These are phyloP conservation scores for Schoenoplectus tabernaemontani DNA, from an alignment of 202 grass and related monocot genomes.

Conservation along the genomic window DNA sequence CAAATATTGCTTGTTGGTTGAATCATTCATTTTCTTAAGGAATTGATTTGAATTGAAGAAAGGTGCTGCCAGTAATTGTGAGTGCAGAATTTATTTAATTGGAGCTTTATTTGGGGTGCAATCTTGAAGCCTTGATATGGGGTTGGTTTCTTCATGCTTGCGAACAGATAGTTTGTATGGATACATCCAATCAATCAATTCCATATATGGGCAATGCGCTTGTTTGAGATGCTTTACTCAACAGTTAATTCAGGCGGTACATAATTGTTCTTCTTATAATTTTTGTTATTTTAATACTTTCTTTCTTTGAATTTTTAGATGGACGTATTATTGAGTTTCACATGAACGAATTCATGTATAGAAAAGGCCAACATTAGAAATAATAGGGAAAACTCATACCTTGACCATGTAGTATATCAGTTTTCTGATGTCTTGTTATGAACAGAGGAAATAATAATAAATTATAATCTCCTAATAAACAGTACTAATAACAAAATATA, in stretches of 20 bases:
- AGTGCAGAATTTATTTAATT: constrained; percentile 10
- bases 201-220: constrained; percentile 42
- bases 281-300: background rate
- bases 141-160: constrained; percentile 76
- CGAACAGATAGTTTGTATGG: constrained; percentile 47
- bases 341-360: background rate
- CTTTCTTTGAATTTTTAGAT: background rate
- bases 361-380: background rate
- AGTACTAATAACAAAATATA: background rate
- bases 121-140: constrained; percentile 43
- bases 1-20: background rate
- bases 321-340: background rate
- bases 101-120: constrained; percentile 8
- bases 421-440: background rate
- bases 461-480: background rate
- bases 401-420: background rate
- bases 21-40: background rate
- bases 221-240: constrained; percentile 78
- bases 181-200: constrained; percentile 35
- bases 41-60: background rate
- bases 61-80: background rate
- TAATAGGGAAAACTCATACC: background rate
- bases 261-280: background rate
- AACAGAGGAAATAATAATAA: background rate
- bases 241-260: constrained; percentile 68